phyloP scores from a whole-genome alignment of 768 basidiomycete genomes.

The Phanerodontia chrysosporium region DNA sequence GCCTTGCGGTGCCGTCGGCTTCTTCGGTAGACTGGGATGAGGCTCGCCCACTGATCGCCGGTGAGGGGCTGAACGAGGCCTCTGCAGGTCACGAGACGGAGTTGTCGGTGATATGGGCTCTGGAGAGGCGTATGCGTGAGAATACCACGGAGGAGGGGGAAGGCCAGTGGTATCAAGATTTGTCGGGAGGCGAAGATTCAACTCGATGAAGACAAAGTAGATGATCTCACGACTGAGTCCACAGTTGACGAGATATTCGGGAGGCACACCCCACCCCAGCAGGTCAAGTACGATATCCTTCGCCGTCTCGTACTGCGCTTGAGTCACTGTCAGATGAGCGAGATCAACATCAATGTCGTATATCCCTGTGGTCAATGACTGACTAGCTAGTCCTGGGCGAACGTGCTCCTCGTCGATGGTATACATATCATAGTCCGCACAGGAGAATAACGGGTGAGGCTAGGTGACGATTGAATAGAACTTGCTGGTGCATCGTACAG shows the following conservation, averaged over 20 bases:
- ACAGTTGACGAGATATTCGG: conserved; percentile 66
- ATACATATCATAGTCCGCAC: conserved; percentile 17
- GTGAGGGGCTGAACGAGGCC: background rate
- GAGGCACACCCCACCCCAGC: conserved; percentile 78
- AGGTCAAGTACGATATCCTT: conserved; percentile 78
- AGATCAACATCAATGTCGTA: conserved; percentile 2
- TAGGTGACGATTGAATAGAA: background rate
- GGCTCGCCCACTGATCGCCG: conserved; percentile 9
- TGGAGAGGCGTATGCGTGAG: conserved; percentile 19
- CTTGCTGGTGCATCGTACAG: background rate
- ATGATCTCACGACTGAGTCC: conserved; percentile 67
- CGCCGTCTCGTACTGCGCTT: conserved; percentile 62
- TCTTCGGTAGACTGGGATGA: conserved; percentile 25
- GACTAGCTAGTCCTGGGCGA: conserved; percentile 64
- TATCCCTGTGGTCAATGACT: no score
- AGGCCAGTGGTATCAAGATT: conserved; percentile 62
- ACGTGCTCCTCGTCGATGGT: conserved; percentile 49
- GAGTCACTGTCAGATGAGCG: conserved; percentile 51
- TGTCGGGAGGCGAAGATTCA: conserved; percentile 67
- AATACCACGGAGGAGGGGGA: conserved; percentile 47
- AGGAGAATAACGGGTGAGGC: background rate
- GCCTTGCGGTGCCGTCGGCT: conserved; percentile 20
- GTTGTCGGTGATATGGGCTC: conserved; percentile 14
- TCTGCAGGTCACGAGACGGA: background rate
- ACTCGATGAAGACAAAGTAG: conserved; percentile 76